phyloP scores from a whole-genome alignment of 129 eudicot genomes.

The Sambucus nigra region DNA sequence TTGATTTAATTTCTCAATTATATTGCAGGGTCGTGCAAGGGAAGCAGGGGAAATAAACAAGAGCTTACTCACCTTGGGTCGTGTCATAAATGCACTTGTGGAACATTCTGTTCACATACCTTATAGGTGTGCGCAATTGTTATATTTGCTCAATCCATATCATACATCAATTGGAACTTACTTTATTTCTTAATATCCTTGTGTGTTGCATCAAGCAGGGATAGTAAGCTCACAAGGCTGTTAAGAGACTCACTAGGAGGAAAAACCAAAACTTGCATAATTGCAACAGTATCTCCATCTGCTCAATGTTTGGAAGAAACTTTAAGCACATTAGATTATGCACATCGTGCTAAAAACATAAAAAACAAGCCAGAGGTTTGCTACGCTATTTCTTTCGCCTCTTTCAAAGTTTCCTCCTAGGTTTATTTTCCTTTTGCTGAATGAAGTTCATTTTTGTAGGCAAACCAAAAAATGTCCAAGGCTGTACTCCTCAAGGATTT shows the following conservation, averaged over 20 bases:
- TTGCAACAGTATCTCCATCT: conserved; percentile 84
- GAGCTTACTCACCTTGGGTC: conserved; percentile 83
- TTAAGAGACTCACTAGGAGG: conserved; percentile 88
- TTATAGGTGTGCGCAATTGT: conserved; percentile 47
- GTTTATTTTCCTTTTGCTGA: conserved; percentile 3
- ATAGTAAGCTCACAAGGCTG: conserved; percentile 82
- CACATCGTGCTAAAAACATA: conserved; percentile 82
- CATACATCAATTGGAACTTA: neutral
- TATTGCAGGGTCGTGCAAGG: conserved; percentile 66
- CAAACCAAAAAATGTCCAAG: conserved; percentile 74
- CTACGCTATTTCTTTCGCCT: conserved; percentile 11
- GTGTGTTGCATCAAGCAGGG: conserved; percentile 33
- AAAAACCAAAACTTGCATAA: conserved; percentile 83
- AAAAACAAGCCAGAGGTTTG: conserved; percentile 86
- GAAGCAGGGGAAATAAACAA: conserved; percentile 95
- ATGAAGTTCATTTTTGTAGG: conserved; percentile 34
- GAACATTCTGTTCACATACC: conserved; percentile 80
- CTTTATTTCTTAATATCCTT: neutral
- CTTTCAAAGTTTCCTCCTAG: neutral
- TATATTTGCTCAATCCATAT: neutral
- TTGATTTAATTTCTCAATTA: no score
- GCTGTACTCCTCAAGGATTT: conserved; percentile 72
- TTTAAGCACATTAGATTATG: conserved; percentile 81
- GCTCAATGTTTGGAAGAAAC: conserved; percentile 82
- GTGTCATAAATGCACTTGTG: conserved; percentile 73